Evolutionary conservation across 495 filamentous ascomycete species (phyloP).

Genomic region (Podospora anserina): DNA sequence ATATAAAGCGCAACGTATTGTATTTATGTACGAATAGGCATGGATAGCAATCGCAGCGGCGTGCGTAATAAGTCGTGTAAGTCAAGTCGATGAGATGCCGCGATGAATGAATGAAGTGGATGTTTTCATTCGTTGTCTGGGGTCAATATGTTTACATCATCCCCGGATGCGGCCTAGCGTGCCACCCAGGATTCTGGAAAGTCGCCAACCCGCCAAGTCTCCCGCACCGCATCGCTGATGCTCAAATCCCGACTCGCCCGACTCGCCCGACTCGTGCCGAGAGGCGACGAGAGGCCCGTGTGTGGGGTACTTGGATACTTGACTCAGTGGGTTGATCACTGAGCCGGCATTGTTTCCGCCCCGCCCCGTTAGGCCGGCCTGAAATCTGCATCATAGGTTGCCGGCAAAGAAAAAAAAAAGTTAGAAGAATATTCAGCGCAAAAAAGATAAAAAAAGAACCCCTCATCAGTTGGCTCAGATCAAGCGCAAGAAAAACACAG

Average conservation of each 20-base stretch:
- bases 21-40: background rate
- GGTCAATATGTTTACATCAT: slow-evolving; percentile 21
- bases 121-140: slow-evolving; percentile 9
- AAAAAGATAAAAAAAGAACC: slow-evolving; percentile 11
- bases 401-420: slow-evolving; percentile 23
- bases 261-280: slow-evolving; percentile 20
- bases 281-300: slow-evolving; percentile 4
- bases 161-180: slow-evolving; percentile 22
- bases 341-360: slow-evolving; percentile 18
- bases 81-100: slow-evolving; percentile 4
- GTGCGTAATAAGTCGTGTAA: background rate
- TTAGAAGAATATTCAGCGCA: slow-evolving; percentile 13
- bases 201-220: background rate
- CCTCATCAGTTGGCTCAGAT: background rate
- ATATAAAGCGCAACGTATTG: background rate
- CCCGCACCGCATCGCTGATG: background rate
- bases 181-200: background rate
- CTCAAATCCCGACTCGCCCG: slow-evolving; percentile 16
- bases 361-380: slow-evolving; percentile 16
- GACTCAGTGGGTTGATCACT: slow-evolving; percentile 17
- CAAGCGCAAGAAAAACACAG: slow-evolving; percentile 1
- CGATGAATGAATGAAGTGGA: slow-evolving; percentile 5
- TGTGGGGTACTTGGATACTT: slow-evolving; percentile 13
- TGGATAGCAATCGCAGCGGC: background rate
- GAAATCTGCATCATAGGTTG: slow-evolving; percentile 24